Evolutionary conservation across 345 rosid genomes (phyloP).

Genomic region (Syzygium aromaticum): DNA sequence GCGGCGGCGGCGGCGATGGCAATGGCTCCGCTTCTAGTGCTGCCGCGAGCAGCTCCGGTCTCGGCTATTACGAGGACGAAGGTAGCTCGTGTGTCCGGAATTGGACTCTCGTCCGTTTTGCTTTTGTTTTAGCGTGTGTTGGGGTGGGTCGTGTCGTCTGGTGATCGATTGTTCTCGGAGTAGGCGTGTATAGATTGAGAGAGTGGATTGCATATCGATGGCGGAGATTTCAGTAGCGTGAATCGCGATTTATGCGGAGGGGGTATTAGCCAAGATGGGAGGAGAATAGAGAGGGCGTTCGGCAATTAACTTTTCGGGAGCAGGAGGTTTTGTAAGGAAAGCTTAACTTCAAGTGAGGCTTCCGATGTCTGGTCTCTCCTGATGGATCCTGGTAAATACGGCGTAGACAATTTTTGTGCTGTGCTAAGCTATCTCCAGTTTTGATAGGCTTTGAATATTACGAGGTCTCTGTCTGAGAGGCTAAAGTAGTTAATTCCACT

Average conservation of each 20-base stretch:
- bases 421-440: neutral
- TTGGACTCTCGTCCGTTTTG: neutral
- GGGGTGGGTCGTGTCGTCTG: neutral
- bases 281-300: neutral
- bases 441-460: neutral
- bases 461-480: neutral
- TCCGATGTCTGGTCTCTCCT: neutral
- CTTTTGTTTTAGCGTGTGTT: neutral
- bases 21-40: conserved; percentile 29
- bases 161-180: neutral
- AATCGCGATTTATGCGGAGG: neutral
- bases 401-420: neutral
- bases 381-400: neutral
- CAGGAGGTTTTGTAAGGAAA: neutral
- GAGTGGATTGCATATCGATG: neutral
- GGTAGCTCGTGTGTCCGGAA: conserved; percentile 15
- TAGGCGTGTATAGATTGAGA: neutral
- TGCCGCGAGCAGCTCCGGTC: neutral
- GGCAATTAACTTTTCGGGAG: neutral
- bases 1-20: conserved; percentile 20
- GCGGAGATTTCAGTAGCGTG: neutral
- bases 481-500: neutral
- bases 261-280: neutral
- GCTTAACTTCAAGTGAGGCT: neutral
- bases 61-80: conserved; percentile 27